These are phyloP conservation scores for Ascocoryne sarcoides DNA, from an alignment of 2,329 filamentous ascomycete species.

Conservation along the genomic window DNA sequence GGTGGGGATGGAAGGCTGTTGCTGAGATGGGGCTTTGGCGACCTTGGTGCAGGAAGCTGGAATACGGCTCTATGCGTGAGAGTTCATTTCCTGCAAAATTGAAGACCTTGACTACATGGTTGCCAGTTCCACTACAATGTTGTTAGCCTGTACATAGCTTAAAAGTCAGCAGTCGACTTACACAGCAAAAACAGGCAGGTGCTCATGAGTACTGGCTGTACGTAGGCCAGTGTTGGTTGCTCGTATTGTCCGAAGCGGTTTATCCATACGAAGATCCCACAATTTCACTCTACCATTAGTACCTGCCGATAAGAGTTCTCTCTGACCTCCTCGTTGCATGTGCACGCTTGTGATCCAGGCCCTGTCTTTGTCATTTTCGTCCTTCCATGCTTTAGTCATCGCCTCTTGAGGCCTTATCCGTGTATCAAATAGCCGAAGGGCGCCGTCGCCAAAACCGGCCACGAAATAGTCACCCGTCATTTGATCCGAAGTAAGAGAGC, in stretches of 20 bases:
- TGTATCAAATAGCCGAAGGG: slow-evolving; percentile 88
- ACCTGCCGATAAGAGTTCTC: slow-evolving; percentile 84
- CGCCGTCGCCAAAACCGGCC: slow-evolving; percentile 92
- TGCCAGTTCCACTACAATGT: slow-evolving; percentile 65
- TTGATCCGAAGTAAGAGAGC: slow-evolving; percentile 91
- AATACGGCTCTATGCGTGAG: slow-evolving; percentile 81
- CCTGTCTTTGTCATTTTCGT: slow-evolving; percentile 57
- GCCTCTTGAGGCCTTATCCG: slow-evolving; percentile 73
- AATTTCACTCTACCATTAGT: slow-evolving; percentile 88
- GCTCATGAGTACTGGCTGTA: slow-evolving; percentile 88
- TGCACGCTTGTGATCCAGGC: slow-evolving; percentile 96
- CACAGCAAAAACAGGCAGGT: slow-evolving; percentile 91
- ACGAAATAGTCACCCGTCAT: slow-evolving; percentile 96
- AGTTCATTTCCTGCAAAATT: slow-evolving; percentile 76
- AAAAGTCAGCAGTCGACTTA: slow-evolving; percentile 42
- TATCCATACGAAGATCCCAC: slow-evolving; percentile 90
- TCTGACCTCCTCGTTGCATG: slow-evolving; percentile 88
- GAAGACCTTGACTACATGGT: slow-evolving; percentile 84
- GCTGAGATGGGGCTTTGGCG: slow-evolving; percentile 75
- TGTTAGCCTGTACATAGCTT: slow-evolving; percentile 16
- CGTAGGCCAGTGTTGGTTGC: slow-evolving; percentile 71
- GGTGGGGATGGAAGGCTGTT: slow-evolving; percentile 92
- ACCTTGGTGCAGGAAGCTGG: slow-evolving; percentile 75
- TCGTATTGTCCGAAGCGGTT: slow-evolving; percentile 62
- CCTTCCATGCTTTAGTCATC: slow-evolving; percentile 96